Evolutionary conservation across 805 yeast genomes (phyloP), one percentile per base, ranked within the genome.

Genomic region (Alloascoidea hylecoeti): DNA sequence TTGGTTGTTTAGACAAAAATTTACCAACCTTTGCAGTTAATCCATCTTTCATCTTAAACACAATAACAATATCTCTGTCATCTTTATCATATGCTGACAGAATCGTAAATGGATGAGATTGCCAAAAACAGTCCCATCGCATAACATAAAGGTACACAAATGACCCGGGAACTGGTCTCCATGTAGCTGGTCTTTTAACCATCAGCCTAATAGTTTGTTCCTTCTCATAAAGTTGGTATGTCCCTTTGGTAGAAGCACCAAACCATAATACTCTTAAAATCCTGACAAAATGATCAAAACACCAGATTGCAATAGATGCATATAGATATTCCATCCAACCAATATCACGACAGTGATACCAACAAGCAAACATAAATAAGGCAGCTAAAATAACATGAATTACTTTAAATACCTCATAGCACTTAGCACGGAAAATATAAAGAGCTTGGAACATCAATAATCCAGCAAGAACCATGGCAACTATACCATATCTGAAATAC

Each of bases 31-130:
- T 23, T 23, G 9, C 13, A n/a, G 30, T 23, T 23, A n/a, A 9
- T 23, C 30, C 30, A 9, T 23, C 30, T n/a, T 23, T 23, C 9
- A n/a, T n/a, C n/a, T 23, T 23, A n/a, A 23, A 23, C 9, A 23
- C 30, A 23, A 23, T 23, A n/a, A 9, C n/a, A 23, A 23, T 23
- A 23, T 23, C 13, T 23, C 16, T 4, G 14, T 33, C 18, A 15
- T 30, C 14, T 15, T 16, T 14, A 27, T 39, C 14, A 33, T 35
- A 15, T 13, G 27, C 13, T 2, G 48, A 45, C 12, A 41, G 32
- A 6, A 56, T 38, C 1, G 88, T 76, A 56, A 82, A 79, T 3
- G 89, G 89, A 52, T 80, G 86, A 3, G 79, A 70, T 51, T 79
- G 84, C 76, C 78, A 77, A 52, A 77, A 73, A 30, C 64, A 55